These are phyloP conservation scores for Phlegmacium glaucopus DNA, from an alignment of 768 basidiomycete species.

Conservation along the genomic window DNA sequence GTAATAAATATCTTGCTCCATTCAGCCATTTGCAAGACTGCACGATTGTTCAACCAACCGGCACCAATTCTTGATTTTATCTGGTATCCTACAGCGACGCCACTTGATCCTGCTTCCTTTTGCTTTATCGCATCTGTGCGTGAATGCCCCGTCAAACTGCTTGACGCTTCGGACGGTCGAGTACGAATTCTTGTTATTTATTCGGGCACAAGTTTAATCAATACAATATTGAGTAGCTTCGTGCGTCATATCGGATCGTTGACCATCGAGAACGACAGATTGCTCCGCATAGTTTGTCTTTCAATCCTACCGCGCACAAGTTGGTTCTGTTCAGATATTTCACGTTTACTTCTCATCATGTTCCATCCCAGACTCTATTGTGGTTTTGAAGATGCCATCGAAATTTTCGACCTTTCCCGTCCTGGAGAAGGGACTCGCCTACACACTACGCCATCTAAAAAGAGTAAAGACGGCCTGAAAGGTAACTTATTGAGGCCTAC, in stretches of 20 bases:
- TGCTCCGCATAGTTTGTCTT: slow-evolving; percentile 81
- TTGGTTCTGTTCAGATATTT: slow-evolving; percentile 29
- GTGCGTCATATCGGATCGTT: slow-evolving; percentile 89
- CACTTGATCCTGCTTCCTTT: slow-evolving; percentile 55
- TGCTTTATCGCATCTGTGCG: slow-evolving; percentile 84
- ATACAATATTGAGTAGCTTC: slow-evolving; percentile 47
- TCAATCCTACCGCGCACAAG: slow-evolving; percentile 68
- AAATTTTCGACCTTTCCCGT: slow-evolving; percentile 71
- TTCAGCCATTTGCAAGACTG: slow-evolving; percentile 5
- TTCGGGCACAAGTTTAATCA: background rate
- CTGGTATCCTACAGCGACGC: slow-evolving; percentile 83
- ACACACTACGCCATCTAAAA: slow-evolving; percentile 67
- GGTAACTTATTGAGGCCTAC: slow-evolving; percentile 42
- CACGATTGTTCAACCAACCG: slow-evolving; percentile 45
- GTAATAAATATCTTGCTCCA: background rate
- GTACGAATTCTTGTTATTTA: slow-evolving; percentile 37
- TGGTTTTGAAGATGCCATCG: slow-evolving; percentile 82
- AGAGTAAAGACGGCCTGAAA: slow-evolving; percentile 83
- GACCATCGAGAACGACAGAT: slow-evolving; percentile 92
- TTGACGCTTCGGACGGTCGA: slow-evolving; percentile 76
- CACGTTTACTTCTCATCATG: background rate
- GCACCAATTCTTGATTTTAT: slow-evolving; percentile 72
- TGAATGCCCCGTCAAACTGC: slow-evolving; percentile 80
- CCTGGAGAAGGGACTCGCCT: slow-evolving; percentile 77
- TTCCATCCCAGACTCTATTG: slow-evolving; percentile 65